phyloP scores from a whole-genome alignment of 805 yeast genomes.

The Candida arabinofermentans region DNA sequence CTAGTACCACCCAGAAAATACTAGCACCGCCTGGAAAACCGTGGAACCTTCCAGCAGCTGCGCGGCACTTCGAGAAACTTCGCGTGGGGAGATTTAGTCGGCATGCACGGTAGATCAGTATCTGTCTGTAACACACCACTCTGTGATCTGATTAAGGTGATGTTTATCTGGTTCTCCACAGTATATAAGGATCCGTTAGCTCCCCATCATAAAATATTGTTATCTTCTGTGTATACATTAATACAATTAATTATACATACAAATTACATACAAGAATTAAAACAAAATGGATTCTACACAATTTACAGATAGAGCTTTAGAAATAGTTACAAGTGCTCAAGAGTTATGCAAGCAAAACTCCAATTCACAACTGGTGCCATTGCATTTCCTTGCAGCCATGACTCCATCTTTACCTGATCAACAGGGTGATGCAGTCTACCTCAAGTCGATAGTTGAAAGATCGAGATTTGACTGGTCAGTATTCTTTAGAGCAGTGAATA shows the following conservation, averaged over 20 bases:
- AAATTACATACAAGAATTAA: too few species aligned
- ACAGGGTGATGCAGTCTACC: conserved; percentile 54
- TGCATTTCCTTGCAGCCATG: conserved; percentile 91
- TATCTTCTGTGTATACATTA: too few species aligned
- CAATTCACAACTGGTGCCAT: conserved; percentile 80
- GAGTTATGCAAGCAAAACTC: conserved; percentile 80
- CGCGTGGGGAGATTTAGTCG: neutral
- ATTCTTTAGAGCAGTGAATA: conserved; percentile 77
- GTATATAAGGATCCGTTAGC: neutral
- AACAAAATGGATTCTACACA: conserved; percentile 66
- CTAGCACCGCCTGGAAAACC: neutral
- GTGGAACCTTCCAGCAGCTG: neutral
- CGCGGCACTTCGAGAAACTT: neutral
- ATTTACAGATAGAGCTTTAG: conserved; percentile 91
- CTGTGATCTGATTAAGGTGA: too few species aligned
- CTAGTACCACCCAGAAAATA: neutral
- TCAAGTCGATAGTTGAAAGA: conserved; percentile 78
- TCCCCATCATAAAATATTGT: too few species aligned
- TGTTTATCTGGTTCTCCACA: too few species aligned
- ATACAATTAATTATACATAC: too few species aligned
- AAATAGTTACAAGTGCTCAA: conserved; percentile 72
- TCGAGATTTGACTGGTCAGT: conserved; percentile 84
- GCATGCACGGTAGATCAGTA: neutral
- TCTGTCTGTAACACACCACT: too few species aligned
- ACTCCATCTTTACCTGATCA: conserved; percentile 51